A percentile compares a stretch with the other conserved stretches of the same genome.
phyloP scores from a whole-genome alignment of 768 basidiomycete species.

The Suillus paluster region DNA sequence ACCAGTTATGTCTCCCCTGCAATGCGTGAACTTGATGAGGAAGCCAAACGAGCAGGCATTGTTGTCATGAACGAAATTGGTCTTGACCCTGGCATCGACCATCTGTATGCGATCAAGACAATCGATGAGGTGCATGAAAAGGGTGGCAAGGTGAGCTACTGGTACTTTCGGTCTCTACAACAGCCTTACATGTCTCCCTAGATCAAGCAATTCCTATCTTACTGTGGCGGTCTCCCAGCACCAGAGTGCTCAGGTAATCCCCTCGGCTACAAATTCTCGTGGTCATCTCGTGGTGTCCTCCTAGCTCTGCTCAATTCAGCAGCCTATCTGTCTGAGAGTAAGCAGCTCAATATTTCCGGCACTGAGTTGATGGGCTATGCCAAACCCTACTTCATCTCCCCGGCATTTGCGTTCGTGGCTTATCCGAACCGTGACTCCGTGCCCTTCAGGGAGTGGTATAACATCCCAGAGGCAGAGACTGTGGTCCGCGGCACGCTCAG shows the following conservation, averaged over 20 bases:
- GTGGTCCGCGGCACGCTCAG: slow-evolving; percentile 91
- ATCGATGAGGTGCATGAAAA: slow-evolving; percentile 92
- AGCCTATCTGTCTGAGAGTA: slow-evolving; percentile 70
- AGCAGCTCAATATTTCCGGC: slow-evolving; percentile 71
- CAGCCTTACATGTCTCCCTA: slow-evolving; percentile 26
- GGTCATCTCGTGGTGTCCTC: slow-evolving; percentile 96
- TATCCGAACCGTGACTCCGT: slow-evolving; percentile 97
- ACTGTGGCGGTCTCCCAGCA: slow-evolving; percentile 95
- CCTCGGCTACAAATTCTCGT: slow-evolving; percentile 98
- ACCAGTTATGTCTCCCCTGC: slow-evolving; percentile 94
- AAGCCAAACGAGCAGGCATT: slow-evolving; percentile 86
- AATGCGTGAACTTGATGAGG: slow-evolving; percentile 84
- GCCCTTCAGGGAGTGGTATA: slow-evolving; percentile 89
- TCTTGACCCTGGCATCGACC: slow-evolving; percentile 94
- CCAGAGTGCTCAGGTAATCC: slow-evolving; percentile 92
- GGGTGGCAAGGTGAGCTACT: slow-evolving; percentile 81
- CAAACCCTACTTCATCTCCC: slow-evolving; percentile 92
- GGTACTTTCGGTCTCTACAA: neutral
- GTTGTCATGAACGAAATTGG: slow-evolving; percentile 98
- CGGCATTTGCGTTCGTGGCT: slow-evolving; percentile 94
- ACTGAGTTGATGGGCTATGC: slow-evolving; percentile 89
- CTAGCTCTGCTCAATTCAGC: slow-evolving; percentile 93
- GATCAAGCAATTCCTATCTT: slow-evolving; percentile 91
- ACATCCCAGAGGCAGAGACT: slow-evolving; percentile 92
- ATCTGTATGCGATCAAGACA: slow-evolving; percentile 92